Conservation (phyloP, 208 protist species). For the Trypanosoma scelopori region DNA sequence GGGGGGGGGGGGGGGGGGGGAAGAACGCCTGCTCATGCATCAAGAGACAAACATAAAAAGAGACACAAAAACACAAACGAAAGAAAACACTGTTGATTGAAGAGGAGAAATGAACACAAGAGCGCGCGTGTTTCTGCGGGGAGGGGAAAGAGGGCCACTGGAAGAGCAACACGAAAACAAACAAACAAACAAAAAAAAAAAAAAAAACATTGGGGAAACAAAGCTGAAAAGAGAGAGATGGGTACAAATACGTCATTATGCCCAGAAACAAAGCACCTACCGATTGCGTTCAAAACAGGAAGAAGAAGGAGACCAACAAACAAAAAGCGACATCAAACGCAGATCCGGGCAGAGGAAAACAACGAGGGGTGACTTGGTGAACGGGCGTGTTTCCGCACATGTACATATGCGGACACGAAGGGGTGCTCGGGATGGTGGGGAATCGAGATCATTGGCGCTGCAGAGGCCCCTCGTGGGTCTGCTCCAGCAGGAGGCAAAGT, state of each 20-base stretch:
- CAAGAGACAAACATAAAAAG: not conserved
- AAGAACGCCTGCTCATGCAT: too few species aligned
- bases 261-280: not conserved
- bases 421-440: too few species aligned
- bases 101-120: not conserved
- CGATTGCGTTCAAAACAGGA: not conserved
- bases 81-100: constrained; percentile 15
- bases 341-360: too few species aligned
- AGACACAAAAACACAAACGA: constrained; percentile 13
- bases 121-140: too few species aligned
- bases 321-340: not conserved
- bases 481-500: too few species aligned
- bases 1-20: not conserved
- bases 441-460: too few species aligned
- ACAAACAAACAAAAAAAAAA: constrained; percentile 6
- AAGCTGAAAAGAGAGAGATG: not conserved
- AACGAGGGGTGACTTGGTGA: too few species aligned
- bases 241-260: not conserved
- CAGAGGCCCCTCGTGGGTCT: too few species aligned
- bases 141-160: constrained; percentile 13
- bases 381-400: too few species aligned
- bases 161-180: too few species aligned
- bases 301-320: not conserved
- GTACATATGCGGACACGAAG: too few species aligned
- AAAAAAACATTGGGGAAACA: constrained; percentile 18